A percentile compares a stretch with the other conserved stretches of the same genome.
Conservation (phyloP, 352 stramenopile genomes). For the Blastocystis sp. region DNA sequence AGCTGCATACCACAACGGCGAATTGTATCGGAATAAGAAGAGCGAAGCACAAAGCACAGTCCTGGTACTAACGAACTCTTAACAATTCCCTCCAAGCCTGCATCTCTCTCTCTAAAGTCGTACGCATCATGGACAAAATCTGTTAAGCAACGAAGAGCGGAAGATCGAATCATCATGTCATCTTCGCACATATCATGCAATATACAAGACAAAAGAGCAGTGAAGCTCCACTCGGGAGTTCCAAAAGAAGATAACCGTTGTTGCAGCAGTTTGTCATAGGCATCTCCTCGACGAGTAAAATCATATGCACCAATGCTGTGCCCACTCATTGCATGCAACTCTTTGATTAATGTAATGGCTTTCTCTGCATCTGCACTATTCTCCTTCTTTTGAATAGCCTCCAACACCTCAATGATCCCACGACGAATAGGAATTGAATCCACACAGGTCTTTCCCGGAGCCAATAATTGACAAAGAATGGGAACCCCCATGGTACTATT, state of each 20-base stretch:
- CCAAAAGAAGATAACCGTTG: background rate
- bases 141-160: background rate
- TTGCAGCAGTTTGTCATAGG: slow-evolving; percentile 3
- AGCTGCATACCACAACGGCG: background rate
- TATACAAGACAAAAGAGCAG: background rate
- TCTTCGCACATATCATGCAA: background rate
- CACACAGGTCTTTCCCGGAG: background rate
- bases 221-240: background rate
- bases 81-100: background rate
- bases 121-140: background rate
- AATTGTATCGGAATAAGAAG: background rate
- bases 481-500: background rate
- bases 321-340: background rate
- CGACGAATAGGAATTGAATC: background rate
- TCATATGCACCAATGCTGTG: background rate
- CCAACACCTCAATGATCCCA: background rate
- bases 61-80: background rate
- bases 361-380: background rate
- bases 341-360: background rate
- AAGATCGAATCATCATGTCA: slow-evolving; percentile 46
- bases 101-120: background rate
- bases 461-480: background rate
- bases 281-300: slow-evolving; percentile 19
- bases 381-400: background rate
- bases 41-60: background rate